Base-by-base conservation (phyloP, 225 moss, liverwort and hornwort genomes). In the Pseudoscleropodium purum region DNA sequence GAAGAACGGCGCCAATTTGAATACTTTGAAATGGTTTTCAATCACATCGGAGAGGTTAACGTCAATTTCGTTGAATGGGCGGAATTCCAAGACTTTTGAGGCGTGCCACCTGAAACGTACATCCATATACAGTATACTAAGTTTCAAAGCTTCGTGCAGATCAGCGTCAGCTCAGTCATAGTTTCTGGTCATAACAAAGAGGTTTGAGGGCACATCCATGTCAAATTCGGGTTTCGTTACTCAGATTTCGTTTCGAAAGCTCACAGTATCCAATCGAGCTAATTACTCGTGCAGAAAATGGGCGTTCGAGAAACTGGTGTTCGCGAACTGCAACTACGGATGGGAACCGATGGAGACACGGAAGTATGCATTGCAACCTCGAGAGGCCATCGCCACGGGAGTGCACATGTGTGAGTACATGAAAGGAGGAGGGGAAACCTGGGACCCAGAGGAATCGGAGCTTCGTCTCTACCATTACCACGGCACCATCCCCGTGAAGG, bases 381-480 rank as follows among this genome's bases (percentile, higher is more conserved):
- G 91, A 30, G 68, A 73, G 16, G 91, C 79, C 13, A 85, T 80
- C 30, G 88, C 92, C 31, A 90, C 92, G 14, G 92, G 92, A 33
- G 89, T 92, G 72, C 92, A 92, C 62, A 77, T 54, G 41, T 83
- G 82, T 34, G 88, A 90, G 70, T n/a, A 89, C 60, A 43, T 91
- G 90, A 82, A 78, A 56, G 39, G 11, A 34, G 92, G 73, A 33
- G 92, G 92, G 45, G 73, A 78, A 54, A 24, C 45, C n/a, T 45
- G 74, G 76, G 81, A 84, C 9, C 45, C 78, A 26, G 82, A 85
- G 47, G 87, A 60, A 25, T 56, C 79, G 26, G 49, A 63, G 18
- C 84, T 92, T 54, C 81, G 89, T 31, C 84, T 82, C 34, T 92
- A 90, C 66, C 92, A 92, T 77, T 92, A 90, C 83, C 92, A 92